Evolutionary conservation across 208 protist species (phyloP).

Genomic region (Herpetomonas tarakana): DNA sequence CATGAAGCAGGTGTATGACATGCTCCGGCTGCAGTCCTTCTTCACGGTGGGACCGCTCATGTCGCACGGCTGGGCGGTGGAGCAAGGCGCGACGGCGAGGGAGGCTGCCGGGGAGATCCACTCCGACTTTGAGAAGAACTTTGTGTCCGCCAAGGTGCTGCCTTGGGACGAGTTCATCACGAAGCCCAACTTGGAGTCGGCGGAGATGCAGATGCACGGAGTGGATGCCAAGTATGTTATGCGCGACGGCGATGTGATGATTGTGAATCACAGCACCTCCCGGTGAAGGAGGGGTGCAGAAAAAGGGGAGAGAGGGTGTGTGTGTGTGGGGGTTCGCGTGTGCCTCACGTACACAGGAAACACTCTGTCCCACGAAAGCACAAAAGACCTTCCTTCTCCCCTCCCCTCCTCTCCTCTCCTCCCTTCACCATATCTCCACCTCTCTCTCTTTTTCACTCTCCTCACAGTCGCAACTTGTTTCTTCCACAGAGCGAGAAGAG

Average conservation of each 20-base stretch:
- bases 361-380: neutral
- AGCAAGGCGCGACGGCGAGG: constrained; percentile 41
- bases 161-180: constrained; percentile 49
- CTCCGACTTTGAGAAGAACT: constrained; percentile 79
- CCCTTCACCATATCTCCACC: neutral
- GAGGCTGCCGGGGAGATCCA: constrained; percentile 83
- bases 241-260: constrained; percentile 82
- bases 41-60: constrained; percentile 88
- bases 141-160: constrained; percentile 69
- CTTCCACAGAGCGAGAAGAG: neutral
- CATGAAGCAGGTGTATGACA: constrained; percentile 49
- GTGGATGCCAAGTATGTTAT: constrained; percentile 67
- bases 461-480: constrained; percentile 1
- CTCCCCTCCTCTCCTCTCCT: neutral
- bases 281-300: constrained; percentile 4
- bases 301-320: no score
- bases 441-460: constrained; percentile 18
- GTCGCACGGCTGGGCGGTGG: constrained; percentile 70
- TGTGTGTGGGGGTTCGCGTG: no score
- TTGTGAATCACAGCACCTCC: constrained; percentile 71
- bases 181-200: constrained; percentile 60
- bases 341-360: no score
- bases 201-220: constrained; percentile 72
- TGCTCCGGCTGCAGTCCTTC: constrained; percentile 77
- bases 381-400: neutral